Base-by-base conservation (phyloP, 495 filamentous ascomycete species). In the Aspergillus heteromorphus region DNA sequence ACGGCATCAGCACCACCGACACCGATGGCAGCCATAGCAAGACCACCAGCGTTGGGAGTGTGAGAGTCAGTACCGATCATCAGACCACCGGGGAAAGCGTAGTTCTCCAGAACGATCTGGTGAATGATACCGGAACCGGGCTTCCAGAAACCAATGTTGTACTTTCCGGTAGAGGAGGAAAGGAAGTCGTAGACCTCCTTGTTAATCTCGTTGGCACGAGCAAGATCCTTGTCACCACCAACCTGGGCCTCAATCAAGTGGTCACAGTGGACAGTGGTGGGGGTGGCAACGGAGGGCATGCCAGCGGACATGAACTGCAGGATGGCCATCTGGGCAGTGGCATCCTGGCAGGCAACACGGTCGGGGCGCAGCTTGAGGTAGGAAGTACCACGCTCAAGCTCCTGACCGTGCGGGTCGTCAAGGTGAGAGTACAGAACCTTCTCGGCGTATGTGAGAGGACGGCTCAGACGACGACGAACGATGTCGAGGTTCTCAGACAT, bases 171-270 rank as follows among this genome's bases (percentile, higher is more conserved):
- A 54, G 95, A 86, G 48, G 86, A 85, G 51, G 92, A 85, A 69
- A 98, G 79, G 83, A 98, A 98, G 73, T 98, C 89, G 76, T 97
- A 98, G 59, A 98, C 93, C 74, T 98, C 93, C 83, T 97, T 97
- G 86, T 98, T 98, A 76, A 97, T 95, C 51, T 83, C 82, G 65
- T 91, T 78, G 60, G 95, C 95, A 66, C 93, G 83, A 50, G 84
- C 88, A 63, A 98, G 80, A 87, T 98, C 93, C 82, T 97, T 92
- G 45, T 81, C 85, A 65, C 95, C 93, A 66, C 93, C 93, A 67
- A 91, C 68, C 78, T 97, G 92, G 57, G 92, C 93, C 79, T 97
- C 93, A 74, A 98, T 98, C 81, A 98, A 84, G 80, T 98, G 93
- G 73, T 98, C 93, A 70, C 95, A 98, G 83, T 98, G 93, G 60